phyloP scores from a whole-genome alignment of 495 filamentous ascomycete genomes.

The Talaromyces trachyspermus region DNA sequence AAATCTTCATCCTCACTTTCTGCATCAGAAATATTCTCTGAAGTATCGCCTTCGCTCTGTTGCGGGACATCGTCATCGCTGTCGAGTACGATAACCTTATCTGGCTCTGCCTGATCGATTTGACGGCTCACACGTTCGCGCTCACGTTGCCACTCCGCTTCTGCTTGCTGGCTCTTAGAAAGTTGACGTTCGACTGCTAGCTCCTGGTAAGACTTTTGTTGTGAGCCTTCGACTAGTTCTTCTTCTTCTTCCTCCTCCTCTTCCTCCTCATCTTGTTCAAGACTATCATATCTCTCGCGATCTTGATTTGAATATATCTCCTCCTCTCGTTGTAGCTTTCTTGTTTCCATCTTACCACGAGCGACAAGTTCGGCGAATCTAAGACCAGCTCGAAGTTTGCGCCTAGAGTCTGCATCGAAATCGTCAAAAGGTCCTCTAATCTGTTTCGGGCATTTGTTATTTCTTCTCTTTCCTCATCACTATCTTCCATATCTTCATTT shows the following conservation, averaged over 20 bases:
- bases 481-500: slow-evolving; percentile 3
- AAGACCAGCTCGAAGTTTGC: slow-evolving; percentile 38
- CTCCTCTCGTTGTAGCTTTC: slow-evolving; percentile 7
- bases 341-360: slow-evolving; percentile 12
- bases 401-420: slow-evolving; percentile 34
- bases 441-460: slow-evolving; percentile 22
- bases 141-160: slow-evolving; percentile 43
- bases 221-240: slow-evolving; percentile 2
- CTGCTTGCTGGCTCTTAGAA: slow-evolving; percentile 14
- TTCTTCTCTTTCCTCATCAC: slow-evolving; percentile 11
- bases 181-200: slow-evolving; percentile 14
- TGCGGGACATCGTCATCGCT: slow-evolving; percentile 28
- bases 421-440: slow-evolving; percentile 38
- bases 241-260: slow-evolving; percentile 5
- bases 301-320: slow-evolving; percentile 2
- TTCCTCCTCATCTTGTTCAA: background rate
- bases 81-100: slow-evolving; percentile 44
- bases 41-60: slow-evolving; percentile 10
- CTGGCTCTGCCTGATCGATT: slow-evolving; percentile 39
- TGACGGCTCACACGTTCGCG: slow-evolving; percentile 43
- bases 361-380: slow-evolving; percentile 45
- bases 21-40: slow-evolving; percentile 8
- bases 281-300: background rate
- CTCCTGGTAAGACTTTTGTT: slow-evolving; percentile 12
- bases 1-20: slow-evolving; percentile 27